A percentile compares a stretch with the other conserved stretches of the same genome.
Evolutionary conservation across 2,329 filamentous ascomycete genomes (phyloP).

Genomic region (Cladosporium velox): DNA sequence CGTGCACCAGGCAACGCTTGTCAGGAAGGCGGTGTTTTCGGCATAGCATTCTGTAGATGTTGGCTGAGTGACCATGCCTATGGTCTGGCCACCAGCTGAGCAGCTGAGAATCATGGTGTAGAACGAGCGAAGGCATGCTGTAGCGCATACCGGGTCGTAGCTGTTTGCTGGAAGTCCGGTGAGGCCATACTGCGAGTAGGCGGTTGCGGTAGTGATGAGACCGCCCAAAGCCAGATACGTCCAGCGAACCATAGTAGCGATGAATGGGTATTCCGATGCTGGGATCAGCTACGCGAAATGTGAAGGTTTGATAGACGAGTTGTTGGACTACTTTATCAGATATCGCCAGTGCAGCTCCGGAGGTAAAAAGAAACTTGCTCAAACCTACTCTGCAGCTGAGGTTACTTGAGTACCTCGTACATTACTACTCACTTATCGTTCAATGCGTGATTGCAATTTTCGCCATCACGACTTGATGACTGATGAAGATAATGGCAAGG

Average conservation of each 20-base stretch:
- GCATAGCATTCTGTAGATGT: background rate
- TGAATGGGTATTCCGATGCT: background rate
- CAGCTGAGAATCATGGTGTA: background rate
- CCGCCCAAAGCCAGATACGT: background rate
- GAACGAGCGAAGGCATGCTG: background rate
- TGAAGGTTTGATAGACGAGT: background rate
- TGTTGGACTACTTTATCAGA: background rate
- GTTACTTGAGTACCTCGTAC: background rate
- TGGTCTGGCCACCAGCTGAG: background rate
- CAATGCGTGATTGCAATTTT: background rate
- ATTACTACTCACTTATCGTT: background rate
- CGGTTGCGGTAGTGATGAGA: background rate
- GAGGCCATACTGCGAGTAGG: background rate
- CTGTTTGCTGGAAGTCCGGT: background rate
- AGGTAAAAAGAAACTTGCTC: background rate
- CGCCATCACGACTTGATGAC: background rate
- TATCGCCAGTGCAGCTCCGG: background rate
- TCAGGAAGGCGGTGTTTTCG: background rate
- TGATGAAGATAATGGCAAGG: background rate
- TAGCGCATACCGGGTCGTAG: background rate
- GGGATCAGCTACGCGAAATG: background rate
- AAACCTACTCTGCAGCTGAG: background rate
- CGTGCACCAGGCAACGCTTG: background rate
- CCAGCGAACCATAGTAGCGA: background rate
- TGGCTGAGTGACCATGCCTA: background rate